Conservation (phyloP, 176 grass and related monocot genomes). For the maize (Zea mays) region DNA sequence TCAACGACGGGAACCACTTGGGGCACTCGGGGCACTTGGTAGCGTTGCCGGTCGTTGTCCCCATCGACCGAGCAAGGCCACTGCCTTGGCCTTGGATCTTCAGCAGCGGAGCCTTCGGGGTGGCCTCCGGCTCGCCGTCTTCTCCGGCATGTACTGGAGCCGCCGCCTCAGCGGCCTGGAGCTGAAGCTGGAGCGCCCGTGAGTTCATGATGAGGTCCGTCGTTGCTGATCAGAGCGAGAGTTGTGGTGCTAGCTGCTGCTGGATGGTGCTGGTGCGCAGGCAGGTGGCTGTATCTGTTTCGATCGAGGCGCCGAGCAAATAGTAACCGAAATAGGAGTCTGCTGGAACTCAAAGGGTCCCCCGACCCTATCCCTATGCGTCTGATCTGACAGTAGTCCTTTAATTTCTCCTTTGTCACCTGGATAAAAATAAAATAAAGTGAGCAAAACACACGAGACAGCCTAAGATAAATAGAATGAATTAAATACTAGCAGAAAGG, state of each 20-base stretch:
- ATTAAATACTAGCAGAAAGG: not conserved
- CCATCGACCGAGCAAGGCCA: not conserved
- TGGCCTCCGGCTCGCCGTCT: not conserved
- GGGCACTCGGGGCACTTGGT: slow-evolving; percentile 43
- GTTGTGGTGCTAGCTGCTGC: not conserved
- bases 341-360: no score
- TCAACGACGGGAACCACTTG: slow-evolving; percentile 44
- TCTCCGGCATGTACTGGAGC: not conserved
- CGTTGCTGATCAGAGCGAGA: slow-evolving; percentile 19
- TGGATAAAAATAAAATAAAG: slow-evolving; percentile 27
- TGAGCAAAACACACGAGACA: slow-evolving; percentile 11
- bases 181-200: not conserved
- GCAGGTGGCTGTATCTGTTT: not conserved
- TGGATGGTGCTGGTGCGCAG: not conserved
- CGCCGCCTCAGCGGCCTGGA: slow-evolving; percentile 13
- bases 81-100: slow-evolving; percentile 4
- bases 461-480: not conserved
- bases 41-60: not conserved
- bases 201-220: slow-evolving; percentile 30
- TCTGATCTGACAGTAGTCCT: not conserved
- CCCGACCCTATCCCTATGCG: no score
- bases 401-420: slow-evolving; percentile 9
- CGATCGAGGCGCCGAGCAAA: slow-evolving; percentile 19
- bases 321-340: no score
- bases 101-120: not conserved